These are phyloP conservation scores for Trichoderma sp. DNA, from an alignment of 2,329 filamentous ascomycete genomes.

Conservation along the genomic window DNA sequence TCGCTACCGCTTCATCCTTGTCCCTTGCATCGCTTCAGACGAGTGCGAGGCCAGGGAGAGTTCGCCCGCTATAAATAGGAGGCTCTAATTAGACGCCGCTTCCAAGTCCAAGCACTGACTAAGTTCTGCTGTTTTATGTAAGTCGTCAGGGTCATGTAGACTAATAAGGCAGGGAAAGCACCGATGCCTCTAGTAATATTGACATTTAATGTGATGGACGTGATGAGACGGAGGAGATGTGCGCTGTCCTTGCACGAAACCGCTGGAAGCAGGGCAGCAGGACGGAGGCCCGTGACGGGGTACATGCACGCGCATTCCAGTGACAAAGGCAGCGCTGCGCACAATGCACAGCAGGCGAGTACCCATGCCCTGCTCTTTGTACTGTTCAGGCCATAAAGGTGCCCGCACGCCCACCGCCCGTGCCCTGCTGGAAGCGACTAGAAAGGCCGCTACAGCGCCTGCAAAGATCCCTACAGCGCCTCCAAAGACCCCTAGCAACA, in stretches of 20 bases:
- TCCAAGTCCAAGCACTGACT: neutral
- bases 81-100: neutral
- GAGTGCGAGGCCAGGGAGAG: neutral
- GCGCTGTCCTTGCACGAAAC: neutral
- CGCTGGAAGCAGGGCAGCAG: neutral
- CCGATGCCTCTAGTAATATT: neutral
- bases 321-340: neutral
- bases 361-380: neutral
- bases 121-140: neutral
- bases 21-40: neutral
- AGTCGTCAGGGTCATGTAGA: neutral
- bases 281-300: neutral
- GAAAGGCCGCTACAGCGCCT: neutral
- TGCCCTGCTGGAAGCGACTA: neutral
- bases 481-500: no score
- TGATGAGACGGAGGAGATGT: no score
- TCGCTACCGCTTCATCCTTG: neutral
- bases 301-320: conserved; percentile 3
- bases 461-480: neutral
- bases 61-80: neutral
- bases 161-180: neutral
- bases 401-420: neutral
- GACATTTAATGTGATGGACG: neutral
- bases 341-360: neutral
- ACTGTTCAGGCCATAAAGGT: conserved; percentile 4